Percentiles rank a stretch among this genome's conserved stretches.
Conservation (phyloP, 768 basidiomycete genomes). For the Scleroderma citrinum region DNA sequence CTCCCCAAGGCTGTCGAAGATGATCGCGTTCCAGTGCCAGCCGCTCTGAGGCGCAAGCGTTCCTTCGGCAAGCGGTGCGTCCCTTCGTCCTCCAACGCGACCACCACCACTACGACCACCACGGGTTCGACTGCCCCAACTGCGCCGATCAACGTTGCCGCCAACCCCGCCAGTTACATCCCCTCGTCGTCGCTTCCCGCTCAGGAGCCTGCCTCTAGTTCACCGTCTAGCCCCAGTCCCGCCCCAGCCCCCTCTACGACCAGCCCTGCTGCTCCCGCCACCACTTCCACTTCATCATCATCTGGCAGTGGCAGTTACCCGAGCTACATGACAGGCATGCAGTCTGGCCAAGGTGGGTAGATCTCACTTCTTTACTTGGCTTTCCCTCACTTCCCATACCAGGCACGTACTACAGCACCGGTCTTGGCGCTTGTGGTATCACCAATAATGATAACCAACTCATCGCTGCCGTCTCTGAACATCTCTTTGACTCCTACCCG, state of each 20-base stretch:
- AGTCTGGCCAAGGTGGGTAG: slow-evolving; percentile 41
- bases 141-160: slow-evolving; percentile 19
- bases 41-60: slow-evolving; percentile 14
- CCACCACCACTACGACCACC: not conserved
- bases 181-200: not conserved
- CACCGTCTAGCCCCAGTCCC: not conserved
- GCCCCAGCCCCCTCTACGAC: not conserved
- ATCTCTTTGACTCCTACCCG: slow-evolving; percentile 32
- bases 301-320: slow-evolving; percentile 13
- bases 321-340: slow-evolving; percentile 43
- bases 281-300: not conserved
- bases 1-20: not conserved
- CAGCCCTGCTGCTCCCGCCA: not conserved
- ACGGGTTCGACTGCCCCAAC: not conserved
- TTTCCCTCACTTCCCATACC: slow-evolving; percentile 1
- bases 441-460: slow-evolving; percentile 23
- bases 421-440: slow-evolving; percentile 39
- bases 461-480: slow-evolving; percentile 32
- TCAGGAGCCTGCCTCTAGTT: not conserved
- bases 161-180: slow-evolving; percentile 1
- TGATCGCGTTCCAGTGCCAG: not conserved
- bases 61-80: slow-evolving; percentile 24
- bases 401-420: slow-evolving; percentile 30
- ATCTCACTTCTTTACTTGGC: not conserved
- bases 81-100: slow-evolving; percentile 13